phyloP scores from a whole-genome alignment of 1,139 yeast species.

The Candida tropicalis region DNA sequence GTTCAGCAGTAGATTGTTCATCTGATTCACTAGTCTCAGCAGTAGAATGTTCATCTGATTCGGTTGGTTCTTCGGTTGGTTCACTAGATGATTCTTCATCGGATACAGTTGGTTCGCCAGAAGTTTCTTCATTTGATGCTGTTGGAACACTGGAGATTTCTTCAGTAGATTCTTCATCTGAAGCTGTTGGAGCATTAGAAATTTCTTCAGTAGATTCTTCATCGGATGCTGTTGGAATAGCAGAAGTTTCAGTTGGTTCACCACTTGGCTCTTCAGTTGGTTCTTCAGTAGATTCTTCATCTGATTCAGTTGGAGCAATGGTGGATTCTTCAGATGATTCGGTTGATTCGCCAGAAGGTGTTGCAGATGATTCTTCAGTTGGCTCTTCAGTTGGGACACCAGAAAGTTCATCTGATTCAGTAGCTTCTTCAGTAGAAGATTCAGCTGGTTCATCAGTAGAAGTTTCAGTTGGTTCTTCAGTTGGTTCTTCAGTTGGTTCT shows the following conservation, averaged over 20 bases:
- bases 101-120: neutral
- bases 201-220: slow-evolving; percentile 9
- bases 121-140: neutral
- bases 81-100: neutral
- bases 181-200: slow-evolving; percentile 9
- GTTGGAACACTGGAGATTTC: neutral
- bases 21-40: too few species aligned
- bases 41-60: neutral
- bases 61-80: slow-evolving; percentile 1
- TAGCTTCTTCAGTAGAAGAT: neutral
- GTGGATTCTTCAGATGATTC: neutral
- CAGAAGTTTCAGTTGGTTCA: neutral
- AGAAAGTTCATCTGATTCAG: neutral
- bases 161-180: slow-evolving; percentile 8
- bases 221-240: slow-evolving; percentile 15
- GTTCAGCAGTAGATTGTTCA: slow-evolving; percentile 1
- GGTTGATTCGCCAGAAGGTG: neutral
- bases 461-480: neutral
- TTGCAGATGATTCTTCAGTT: neutral
- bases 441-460: neutral
- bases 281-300: neutral
- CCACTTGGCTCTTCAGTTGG: neutral
- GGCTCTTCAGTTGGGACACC: neutral
- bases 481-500: neutral
- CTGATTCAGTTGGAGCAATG: neutral